A percentile compares a stretch with the other conserved stretches of the same genome.
These are phyloP conservation scores for Coniochaeta prunicola DNA, from an alignment of 2,329 filamentous ascomycete species.

Conservation along the genomic window DNA sequence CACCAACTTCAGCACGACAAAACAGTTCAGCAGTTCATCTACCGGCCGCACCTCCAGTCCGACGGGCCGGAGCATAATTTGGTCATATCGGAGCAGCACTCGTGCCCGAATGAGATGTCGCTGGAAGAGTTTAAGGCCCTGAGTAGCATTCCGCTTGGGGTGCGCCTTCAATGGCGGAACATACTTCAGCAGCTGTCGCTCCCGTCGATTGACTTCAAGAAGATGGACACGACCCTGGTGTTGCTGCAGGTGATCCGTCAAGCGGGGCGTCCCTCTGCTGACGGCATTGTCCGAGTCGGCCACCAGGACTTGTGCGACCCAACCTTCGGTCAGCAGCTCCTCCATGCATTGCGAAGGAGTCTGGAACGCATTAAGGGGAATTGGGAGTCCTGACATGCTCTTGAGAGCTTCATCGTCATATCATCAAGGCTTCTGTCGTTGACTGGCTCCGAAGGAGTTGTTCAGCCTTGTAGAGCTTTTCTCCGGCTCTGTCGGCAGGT, in stretches of 20 bases:
- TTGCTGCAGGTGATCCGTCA: constrained; percentile 43
- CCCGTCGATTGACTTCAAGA: constrained; percentile 42
- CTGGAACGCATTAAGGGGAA: constrained; percentile 34
- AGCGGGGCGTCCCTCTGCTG: constrained; percentile 26
- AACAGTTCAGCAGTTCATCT: constrained; percentile 31
- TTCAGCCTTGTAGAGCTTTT: constrained; percentile 16
- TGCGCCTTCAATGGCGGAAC: constrained; percentile 46
- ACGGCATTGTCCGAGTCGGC: constrained; percentile 17
- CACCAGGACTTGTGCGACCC: constrained; percentile 28
- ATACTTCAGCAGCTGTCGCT: constrained; percentile 42
- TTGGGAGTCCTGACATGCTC: constrained; percentile 38
- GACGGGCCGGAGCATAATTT: constrained; percentile 35
- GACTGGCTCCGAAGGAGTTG: constrained; percentile 14
- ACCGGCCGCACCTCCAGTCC: constrained; percentile 16
- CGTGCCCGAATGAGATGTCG: constrained; percentile 39
- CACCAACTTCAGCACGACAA: constrained; percentile 25
- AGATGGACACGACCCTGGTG: constrained; percentile 36
- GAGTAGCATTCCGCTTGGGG: constrained; percentile 36
- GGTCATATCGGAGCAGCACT: constrained; percentile 39
- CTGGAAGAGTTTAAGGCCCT: constrained; percentile 48
- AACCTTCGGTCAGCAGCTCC: constrained; percentile 24
- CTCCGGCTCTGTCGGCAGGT: background rate
- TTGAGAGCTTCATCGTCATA: constrained; percentile 32
- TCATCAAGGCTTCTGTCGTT: constrained; percentile 35
- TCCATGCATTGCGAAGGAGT: constrained; percentile 22